These are phyloP conservation scores for Hypoxylon crocopeplum DNA, from an alignment of 495 filamentous ascomycete species.

Conservation along the genomic window DNA sequence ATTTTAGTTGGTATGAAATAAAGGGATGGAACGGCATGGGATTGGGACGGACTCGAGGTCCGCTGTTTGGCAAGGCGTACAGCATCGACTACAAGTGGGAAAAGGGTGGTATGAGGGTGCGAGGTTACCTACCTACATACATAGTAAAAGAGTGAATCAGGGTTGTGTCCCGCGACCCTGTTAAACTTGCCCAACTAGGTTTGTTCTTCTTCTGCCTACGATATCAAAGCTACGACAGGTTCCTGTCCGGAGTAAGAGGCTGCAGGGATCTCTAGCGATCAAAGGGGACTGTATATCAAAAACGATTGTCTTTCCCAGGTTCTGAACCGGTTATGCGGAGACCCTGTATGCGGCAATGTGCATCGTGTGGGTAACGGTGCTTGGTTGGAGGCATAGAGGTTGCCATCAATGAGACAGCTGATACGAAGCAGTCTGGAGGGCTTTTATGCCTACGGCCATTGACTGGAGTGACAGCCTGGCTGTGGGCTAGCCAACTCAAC, in stretches of 20 bases:
- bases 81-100: conserved; percentile 30
- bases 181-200: conserved; percentile 12
- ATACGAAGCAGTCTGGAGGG: conserved; percentile 22
- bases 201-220: conserved; percentile 15
- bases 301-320: conserved; percentile 14
- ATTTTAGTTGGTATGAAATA: conserved; percentile 14
- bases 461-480: conserved; percentile 6
- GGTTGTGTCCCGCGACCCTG: conserved; percentile 24
- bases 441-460: conserved; percentile 1
- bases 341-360: conserved; percentile 23
- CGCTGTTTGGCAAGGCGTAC: conserved; percentile 32
- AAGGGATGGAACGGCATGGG: conserved; percentile 11
- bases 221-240: conserved; percentile 20
- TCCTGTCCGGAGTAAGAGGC: conserved; percentile 10
- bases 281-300: conserved; percentile 10
- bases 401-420: conserved; percentile 26
- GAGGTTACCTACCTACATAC: conserved; percentile 23
- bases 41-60: conserved; percentile 14
- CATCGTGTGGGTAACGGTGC: conserved; percentile 22
- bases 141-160: conserved; percentile 19
- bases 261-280: conserved; percentile 13
- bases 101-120: conserved; percentile 35
- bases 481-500: conserved; percentile 27
- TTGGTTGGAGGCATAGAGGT: conserved; percentile 10
- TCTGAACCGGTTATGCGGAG: conserved; percentile 32